Evolutionary conservation across 305 asterid genomes (phyloP), one percentile per base, ranked within the genome.

Genomic region (Fraxinus ornus): DNA sequence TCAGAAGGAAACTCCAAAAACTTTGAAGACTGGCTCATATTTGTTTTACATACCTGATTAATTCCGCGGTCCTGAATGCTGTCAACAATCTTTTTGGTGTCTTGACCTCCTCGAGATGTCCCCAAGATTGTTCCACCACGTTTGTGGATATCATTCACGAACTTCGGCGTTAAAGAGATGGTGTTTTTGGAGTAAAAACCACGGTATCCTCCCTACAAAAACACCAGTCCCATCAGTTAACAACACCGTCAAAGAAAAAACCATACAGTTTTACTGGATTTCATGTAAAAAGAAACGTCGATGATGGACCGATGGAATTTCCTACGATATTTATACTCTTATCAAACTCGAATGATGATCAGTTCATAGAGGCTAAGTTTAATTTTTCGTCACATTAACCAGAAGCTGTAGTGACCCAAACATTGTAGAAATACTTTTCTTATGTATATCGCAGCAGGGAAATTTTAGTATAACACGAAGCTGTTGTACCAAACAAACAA

Each of bases 121-220:
- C 97, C 97, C 44, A 95, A 85, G 7, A 94, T 35, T n/a, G 99
- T 95, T 37, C 99, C 99, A 21, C 99, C 99, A 15, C 97, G 97
- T 84, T 94, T 93, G 84, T 95, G 99, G 62, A 94, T 93, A 85
- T 94, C 91, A 66, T 95, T 95, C 81, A 94, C 98, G 9, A 80
- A 26, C 41, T 92, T 91, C 19, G 98, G 97, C 4, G 95, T 92
- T 35, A 95, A 89, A 70, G 93, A 3, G 39, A 89, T 78, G 12
- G 92, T 89, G 86, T 95, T 95, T 79, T 89, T 91, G n/a, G 99
- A 87, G 84, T 94, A 95, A 87, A 95, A 95, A 5, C 99, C 98
- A 7, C 92, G 85, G 60, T 88, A 95, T 79, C 99, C 99, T 79
- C 97, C 99, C 99, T 95, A 66, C 79, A 87, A 60, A 81, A 83